Conservation (phyloP, 257 asterid species). For the Solanum ahanhuiri region DNA sequence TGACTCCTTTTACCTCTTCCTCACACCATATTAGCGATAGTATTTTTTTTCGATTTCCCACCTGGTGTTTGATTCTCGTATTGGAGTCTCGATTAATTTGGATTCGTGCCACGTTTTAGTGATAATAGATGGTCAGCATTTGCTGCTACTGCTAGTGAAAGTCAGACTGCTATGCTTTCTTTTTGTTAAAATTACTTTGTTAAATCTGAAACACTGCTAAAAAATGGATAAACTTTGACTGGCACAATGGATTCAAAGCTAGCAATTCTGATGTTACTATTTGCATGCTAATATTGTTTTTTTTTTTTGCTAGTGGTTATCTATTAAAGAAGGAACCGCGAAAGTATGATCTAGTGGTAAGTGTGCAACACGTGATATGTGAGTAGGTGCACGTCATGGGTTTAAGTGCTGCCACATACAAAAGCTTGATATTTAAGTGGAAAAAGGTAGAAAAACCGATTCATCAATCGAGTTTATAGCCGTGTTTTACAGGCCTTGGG, state of each 20-base stretch:
- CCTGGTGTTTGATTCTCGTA: too few relatives aligned
- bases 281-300: not conserved
- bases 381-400: not conserved
- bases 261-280: not conserved
- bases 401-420: not conserved
- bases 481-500: not conserved
- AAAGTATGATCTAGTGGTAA: not conserved
- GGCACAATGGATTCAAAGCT: not conserved
- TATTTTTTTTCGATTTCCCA: not conserved
- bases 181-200: not conserved
- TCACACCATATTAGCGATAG: not conserved
- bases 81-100: not conserved
- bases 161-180: not conserved
- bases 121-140: not conserved
- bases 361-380: not conserved
- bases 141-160: not conserved
- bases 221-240: not conserved
- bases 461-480: not conserved
- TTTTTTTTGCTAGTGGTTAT: not conserved
- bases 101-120: not conserved
- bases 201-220: not conserved
- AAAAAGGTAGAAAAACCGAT: not conserved
- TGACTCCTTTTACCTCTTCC: not conserved
- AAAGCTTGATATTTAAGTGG: not conserved
- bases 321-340: too few relatives aligned